Evolutionary conservation across 116 monocot genomes (phyloP).

Genomic region (Zostera marina): DNA sequence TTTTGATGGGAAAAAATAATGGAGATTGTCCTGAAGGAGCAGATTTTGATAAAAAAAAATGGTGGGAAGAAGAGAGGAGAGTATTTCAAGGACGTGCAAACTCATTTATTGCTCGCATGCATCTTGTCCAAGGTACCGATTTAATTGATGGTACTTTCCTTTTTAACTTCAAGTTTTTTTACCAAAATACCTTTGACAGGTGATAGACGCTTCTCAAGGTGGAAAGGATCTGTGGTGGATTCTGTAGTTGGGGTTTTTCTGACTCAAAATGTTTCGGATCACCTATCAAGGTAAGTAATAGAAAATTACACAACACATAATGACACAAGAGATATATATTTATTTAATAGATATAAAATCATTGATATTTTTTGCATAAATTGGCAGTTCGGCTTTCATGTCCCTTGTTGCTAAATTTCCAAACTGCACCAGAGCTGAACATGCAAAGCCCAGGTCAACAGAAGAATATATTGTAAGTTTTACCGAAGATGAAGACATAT

Average conservation of each 20-base stretch:
- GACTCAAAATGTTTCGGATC: constrained; percentile 98
- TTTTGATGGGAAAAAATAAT: constrained; percentile 53
- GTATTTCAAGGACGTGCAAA: constrained; percentile 58
- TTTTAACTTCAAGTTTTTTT: background rate
- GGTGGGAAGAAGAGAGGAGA: constrained; percentile 75
- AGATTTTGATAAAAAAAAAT: constrained; percentile 42
- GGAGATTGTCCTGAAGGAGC: constrained; percentile 17
- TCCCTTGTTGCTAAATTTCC: constrained; percentile 77
- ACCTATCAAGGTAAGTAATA: constrained; percentile 77
- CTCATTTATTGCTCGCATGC: constrained; percentile 91
- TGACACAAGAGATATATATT: background rate
- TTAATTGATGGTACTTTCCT: background rate
- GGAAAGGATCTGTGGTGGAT: constrained; percentile 99
- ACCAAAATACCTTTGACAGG: constrained; percentile 20
- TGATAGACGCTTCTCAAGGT: constrained; percentile 78
- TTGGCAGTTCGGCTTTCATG: constrained; percentile 92
- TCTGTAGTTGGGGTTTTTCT: constrained; percentile 97
- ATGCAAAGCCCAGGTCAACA: background rate
- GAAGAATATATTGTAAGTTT: background rate
- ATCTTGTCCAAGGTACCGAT: constrained; percentile 72
- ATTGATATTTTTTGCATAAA: constrained; percentile 2
- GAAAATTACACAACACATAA: background rate
- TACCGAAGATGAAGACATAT: background rate
- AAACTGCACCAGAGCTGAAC: constrained; percentile 5
- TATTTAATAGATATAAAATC: background rate